These are phyloP conservation scores for Petunia secreta DNA, from an alignment of 257 asterid species.

Conservation along the genomic window DNA sequence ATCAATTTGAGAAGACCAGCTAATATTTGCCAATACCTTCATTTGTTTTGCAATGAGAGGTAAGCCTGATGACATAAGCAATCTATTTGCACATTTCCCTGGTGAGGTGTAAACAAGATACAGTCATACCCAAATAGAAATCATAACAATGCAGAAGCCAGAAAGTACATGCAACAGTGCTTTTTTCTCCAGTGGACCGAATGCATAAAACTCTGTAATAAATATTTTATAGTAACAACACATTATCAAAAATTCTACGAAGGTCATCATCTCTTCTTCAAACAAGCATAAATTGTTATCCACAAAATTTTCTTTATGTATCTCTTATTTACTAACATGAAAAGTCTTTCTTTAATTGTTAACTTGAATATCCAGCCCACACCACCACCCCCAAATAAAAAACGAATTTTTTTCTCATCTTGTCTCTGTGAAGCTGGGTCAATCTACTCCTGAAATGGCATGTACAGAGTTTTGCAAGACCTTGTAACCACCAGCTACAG, in stretches of 20 bases:
- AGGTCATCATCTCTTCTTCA: neutral
- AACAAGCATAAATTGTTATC: neutral
- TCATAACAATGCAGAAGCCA: constrained; percentile 9
- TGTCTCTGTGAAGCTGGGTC: neutral
- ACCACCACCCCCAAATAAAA: too few relatives aligned
- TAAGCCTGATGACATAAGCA: constrained; percentile 90
- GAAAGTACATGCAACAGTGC: constrained; percentile 9
- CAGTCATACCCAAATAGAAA: neutral
- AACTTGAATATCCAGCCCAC: neutral
- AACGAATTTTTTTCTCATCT: neutral
- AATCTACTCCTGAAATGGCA: neutral
- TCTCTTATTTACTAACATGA: neutral
- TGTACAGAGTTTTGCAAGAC: neutral
- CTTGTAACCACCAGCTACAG: neutral
- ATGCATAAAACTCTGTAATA: neutral
- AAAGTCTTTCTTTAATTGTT: neutral
- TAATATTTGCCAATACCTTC: constrained; percentile 61
- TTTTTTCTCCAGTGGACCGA: neutral
- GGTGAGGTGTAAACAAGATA: constrained; percentile 30
- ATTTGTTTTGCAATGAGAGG: constrained; percentile 95
- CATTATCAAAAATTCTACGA: neutral
- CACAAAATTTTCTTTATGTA: neutral
- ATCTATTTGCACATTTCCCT: constrained; percentile 96
- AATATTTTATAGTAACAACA: neutral
- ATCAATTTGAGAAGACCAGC: neutral